Evolutionary conservation across 306 rosid genomes (phyloP).

Genomic region (Vigna angularis): DNA sequence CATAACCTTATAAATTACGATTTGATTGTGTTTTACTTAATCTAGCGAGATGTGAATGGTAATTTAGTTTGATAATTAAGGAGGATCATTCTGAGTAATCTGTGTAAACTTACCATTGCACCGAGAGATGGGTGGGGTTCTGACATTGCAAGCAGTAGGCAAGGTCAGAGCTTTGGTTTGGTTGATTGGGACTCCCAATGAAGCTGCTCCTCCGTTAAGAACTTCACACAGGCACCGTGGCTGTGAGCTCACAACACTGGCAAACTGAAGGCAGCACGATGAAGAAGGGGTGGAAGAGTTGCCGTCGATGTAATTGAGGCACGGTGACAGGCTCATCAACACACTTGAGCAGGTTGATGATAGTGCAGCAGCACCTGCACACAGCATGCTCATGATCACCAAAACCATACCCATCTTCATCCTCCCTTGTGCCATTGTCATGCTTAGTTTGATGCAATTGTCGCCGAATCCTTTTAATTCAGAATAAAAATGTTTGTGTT

Average conservation of each 20-base stretch:
- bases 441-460: background rate
- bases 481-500: constrained; percentile 7
- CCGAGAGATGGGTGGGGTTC: constrained; percentile 65
- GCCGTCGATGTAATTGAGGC: constrained; percentile 73
- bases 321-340: constrained; percentile 72
- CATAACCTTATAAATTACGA: too few relatives aligned
- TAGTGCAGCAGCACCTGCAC: constrained; percentile 68
- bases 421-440: constrained; percentile 56
- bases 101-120: constrained; percentile 59
- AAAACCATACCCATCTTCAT: constrained; percentile 47
- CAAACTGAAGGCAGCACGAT: constrained; percentile 77
- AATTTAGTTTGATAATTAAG: too few relatives aligned
- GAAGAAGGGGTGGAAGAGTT: constrained; percentile 80
- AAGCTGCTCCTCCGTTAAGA: constrained; percentile 68
- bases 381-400: constrained; percentile 48
- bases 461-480: constrained; percentile 5
- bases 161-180: constrained; percentile 78
- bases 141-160: constrained; percentile 79
- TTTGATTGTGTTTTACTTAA: too few relatives aligned
- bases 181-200: constrained; percentile 70
- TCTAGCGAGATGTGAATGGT: too few relatives aligned
- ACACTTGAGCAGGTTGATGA: constrained; percentile 70
- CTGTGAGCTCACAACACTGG: constrained; percentile 63
- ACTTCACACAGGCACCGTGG: constrained; percentile 84
- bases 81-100: too few relatives aligned